Percentiles rank a stretch among this genome's conserved stretches.
These are phyloP conservation scores for Albugo candida DNA, from an alignment of 352 stramenopile species.

Conservation along the genomic window DNA sequence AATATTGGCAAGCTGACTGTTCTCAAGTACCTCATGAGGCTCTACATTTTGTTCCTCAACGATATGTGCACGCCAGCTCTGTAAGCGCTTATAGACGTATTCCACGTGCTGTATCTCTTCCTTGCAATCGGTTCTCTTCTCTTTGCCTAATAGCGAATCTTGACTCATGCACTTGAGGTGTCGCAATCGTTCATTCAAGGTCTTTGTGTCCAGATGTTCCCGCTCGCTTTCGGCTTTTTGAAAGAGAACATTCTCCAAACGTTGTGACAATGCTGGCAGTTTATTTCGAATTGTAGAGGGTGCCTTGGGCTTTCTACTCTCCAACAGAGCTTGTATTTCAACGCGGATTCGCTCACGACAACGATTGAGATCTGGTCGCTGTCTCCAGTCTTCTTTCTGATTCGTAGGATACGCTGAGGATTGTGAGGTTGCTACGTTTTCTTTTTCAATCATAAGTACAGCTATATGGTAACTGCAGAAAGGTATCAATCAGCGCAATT, in stretches of 20 bases:
- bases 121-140: too few relatives aligned
- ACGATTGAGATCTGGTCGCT: too few relatives aligned
- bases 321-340: constrained; percentile 82
- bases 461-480: background rate
- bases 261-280: constrained; percentile 87
- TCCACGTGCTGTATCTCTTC: too few relatives aligned
- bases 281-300: constrained; percentile 89
- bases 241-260: constrained; percentile 91
- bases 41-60: too few relatives aligned
- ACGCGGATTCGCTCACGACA: constrained; percentile 25
- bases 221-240: constrained; percentile 42
- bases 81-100: too few relatives aligned
- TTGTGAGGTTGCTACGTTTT: background rate
- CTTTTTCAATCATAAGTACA: background rate
- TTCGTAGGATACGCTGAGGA: background rate
- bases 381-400: background rate
- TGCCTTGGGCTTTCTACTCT: constrained; percentile 87
- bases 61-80: too few relatives aligned
- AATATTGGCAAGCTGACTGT: too few relatives aligned
- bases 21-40: too few relatives aligned
- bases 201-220: constrained; percentile 84
- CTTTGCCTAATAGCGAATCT: too few relatives aligned
- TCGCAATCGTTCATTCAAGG: constrained; percentile 85
- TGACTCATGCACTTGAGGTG: constrained; percentile 23
- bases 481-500: background rate